Evolutionary conservation across 371 early-diverging fungal species (phyloP).

Genomic region (Mortierella sp.): DNA sequence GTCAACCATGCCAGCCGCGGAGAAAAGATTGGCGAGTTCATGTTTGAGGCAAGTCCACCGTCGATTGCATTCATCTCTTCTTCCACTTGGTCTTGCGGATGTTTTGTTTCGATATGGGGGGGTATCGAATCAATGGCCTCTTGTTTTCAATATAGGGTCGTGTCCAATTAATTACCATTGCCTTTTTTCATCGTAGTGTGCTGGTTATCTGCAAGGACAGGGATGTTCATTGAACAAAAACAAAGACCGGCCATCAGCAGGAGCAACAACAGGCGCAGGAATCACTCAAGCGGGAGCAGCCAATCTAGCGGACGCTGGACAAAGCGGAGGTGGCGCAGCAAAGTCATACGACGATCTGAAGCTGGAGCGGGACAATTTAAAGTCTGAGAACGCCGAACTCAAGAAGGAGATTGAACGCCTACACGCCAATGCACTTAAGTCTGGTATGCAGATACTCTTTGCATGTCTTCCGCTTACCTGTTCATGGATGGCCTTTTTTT

Average conservation of each 20-base stretch:
- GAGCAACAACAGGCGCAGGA: slow-evolving; percentile 2
- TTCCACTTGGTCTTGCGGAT: background rate
- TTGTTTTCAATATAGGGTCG: too few relatives aligned
- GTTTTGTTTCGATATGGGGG: too few relatives aligned
- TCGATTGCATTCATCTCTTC: too few relatives aligned
- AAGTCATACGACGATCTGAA: slow-evolving; percentile 40
- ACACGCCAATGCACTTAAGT: slow-evolving; percentile 24
- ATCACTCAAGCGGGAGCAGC: background rate
- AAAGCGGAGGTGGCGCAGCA: background rate
- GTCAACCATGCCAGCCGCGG: slow-evolving; percentile 42
- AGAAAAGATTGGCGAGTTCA: slow-evolving; percentile 42
- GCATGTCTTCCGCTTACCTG: background rate
- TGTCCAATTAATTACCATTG: too few relatives aligned
- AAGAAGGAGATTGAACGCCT: slow-evolving; percentile 42
- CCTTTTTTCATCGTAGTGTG: slow-evolving; percentile 15
- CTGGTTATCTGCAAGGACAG: slow-evolving; percentile 22
- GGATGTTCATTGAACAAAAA: slow-evolving; percentile 28
- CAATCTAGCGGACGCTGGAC: background rate
- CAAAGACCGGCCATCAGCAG: background rate
- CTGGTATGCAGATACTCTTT: background rate
- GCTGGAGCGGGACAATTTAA: slow-evolving; percentile 40
- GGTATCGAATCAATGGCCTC: too few relatives aligned
- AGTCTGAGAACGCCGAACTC: slow-evolving; percentile 31
- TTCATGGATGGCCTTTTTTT: background rate
- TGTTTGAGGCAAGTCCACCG: slow-evolving; percentile 57